phyloP scores from a whole-genome alignment of 805 yeast species.

The Wickerhamiella shivajii region DNA sequence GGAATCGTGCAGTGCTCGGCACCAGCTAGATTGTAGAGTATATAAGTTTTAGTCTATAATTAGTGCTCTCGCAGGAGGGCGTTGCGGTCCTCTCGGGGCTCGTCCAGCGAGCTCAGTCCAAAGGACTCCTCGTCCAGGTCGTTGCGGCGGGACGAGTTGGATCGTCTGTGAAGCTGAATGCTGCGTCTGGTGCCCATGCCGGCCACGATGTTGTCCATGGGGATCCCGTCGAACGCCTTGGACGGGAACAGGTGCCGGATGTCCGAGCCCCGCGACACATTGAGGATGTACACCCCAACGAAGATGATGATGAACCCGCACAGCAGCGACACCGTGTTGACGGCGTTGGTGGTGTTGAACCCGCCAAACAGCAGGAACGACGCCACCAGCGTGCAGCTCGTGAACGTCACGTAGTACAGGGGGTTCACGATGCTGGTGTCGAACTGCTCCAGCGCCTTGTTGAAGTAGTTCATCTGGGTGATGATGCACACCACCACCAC shows the following conservation, averaged over 20 bases:
- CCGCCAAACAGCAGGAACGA: constrained; percentile 78
- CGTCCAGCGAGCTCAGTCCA: constrained; percentile 25
- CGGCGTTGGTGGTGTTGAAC: constrained; percentile 68
- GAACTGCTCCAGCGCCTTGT: constrained; percentile 84
- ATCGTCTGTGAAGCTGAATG: constrained; percentile 41
- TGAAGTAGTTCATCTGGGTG: constrained; percentile 88
- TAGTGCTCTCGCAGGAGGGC: too few relatives aligned
- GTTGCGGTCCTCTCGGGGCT: constrained; percentile 11
- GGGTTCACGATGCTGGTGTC: constrained; percentile 90
- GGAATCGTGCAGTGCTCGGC: too few relatives aligned
- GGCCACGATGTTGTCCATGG: constrained; percentile 72
- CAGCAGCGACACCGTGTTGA: constrained; percentile 64
- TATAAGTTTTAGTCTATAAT: too few relatives aligned
- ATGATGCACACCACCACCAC: constrained; percentile 71
- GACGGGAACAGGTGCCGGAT: constrained; percentile 25
- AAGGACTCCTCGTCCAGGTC: constrained; percentile 23
- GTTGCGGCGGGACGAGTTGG: constrained; percentile 14
- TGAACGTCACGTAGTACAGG: constrained; percentile 77
- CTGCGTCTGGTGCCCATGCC: constrained; percentile 67
- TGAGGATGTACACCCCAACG: constrained; percentile 71
- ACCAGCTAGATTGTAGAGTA: too few relatives aligned
- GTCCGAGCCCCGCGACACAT: constrained; percentile 45
- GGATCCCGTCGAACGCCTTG: constrained; percentile 54
- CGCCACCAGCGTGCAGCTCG: constrained; percentile 75
- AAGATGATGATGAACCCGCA: constrained; percentile 80